A percentile compares a stretch with the other conserved stretches of the same genome.
phyloP scores from a whole-genome alignment of 805 yeast genomes.

The Ogataea ramenticola region DNA sequence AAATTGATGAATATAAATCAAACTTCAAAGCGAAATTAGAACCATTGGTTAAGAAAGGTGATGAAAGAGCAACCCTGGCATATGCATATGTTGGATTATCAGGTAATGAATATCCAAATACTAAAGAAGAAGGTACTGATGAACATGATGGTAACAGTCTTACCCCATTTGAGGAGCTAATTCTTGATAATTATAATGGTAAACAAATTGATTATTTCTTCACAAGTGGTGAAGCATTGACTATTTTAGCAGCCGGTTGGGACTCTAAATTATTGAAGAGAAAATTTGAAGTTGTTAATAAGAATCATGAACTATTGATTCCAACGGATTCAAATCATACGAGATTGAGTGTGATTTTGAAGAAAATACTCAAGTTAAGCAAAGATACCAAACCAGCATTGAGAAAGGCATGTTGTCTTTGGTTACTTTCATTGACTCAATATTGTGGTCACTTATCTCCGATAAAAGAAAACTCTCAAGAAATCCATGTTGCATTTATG shows the following conservation, averaged over 20 bases:
- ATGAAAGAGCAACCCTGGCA: constrained; percentile 52
- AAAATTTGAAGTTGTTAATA: constrained; percentile 46
- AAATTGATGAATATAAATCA: constrained; percentile 14
- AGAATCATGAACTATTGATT: background rate
- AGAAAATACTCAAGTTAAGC: constrained; percentile 44
- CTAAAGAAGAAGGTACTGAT: constrained; percentile 20
- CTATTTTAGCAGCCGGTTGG: constrained; percentile 73
- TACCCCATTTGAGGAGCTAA: constrained; percentile 29
- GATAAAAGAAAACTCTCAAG: constrained; percentile 38
- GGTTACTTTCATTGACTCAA: constrained; percentile 78
- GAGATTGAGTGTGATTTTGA: constrained; percentile 30
- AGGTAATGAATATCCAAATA: background rate
- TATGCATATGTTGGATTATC: constrained; percentile 49
- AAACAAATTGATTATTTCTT: constrained; percentile 74
- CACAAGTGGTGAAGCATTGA: constrained; percentile 77
- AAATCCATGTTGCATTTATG: constrained; percentile 71
- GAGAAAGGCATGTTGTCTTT: constrained; percentile 72
- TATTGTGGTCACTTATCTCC: constrained; percentile 48
- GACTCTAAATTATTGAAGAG: constrained; percentile 46
- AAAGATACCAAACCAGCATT: constrained; percentile 64
- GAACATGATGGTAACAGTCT: constrained; percentile 5
- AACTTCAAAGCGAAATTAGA: constrained; percentile 24
- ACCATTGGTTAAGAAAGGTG: constrained; percentile 42
- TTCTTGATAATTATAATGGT: constrained; percentile 45
- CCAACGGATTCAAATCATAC: constrained; percentile 5